Base-by-base conservation (phyloP, 2,329 filamentous ascomycete genomes). In the Colletotrichum gigasporum region DNA sequence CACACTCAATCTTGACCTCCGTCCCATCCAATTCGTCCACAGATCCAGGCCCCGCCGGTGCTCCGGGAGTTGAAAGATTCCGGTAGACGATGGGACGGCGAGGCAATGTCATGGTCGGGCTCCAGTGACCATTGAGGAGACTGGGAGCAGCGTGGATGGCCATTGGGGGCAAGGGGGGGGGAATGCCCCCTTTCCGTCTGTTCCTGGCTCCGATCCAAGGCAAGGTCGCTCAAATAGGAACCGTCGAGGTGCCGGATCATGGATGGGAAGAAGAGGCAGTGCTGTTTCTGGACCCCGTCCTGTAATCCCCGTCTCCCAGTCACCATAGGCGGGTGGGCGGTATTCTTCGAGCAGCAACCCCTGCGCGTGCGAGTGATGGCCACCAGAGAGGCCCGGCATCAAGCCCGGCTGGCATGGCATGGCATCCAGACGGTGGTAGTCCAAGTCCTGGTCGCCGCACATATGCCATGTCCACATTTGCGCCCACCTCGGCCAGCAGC, bases 141-240 rank as follows among this genome's bases (percentile, higher is more conserved):
- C n/a, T n/a, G n/a, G n/a, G n/a, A n/a, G n/a, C n/a, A n/a, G 11
- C 51, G 39, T 42, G 50, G 30, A 48, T 39, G 20, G n/a, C 44
- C 16, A 50, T 44, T 35, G 41, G 30, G 26, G 28, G 54, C 41
- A 39, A 52, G 58, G 58, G 45, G 50, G 42, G 28, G 34, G 22
- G 3, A 30, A 37, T 24, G 5, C 6, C n/a, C 45, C 16, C 30
- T 51, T 28, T 16, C 39, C 41, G 41, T 61, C 48, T 47, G 20
- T 61, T 55, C 61, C 56, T 45, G 30, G 61, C 61, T 64, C 34
- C 47, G 48, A 64, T 61, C 53, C 48, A 59, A 51, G 41, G 34
- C 48, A 9, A 18, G 37, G 24, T 37, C 34, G 48, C 41, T 41
- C 42, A 16, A 35, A 48, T 39, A 42, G 48, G 56, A 61, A 50